Evolutionary conservation across 2,329 filamentous ascomycete genomes (phyloP).

Genomic region (Fusarium verrucosum): DNA sequence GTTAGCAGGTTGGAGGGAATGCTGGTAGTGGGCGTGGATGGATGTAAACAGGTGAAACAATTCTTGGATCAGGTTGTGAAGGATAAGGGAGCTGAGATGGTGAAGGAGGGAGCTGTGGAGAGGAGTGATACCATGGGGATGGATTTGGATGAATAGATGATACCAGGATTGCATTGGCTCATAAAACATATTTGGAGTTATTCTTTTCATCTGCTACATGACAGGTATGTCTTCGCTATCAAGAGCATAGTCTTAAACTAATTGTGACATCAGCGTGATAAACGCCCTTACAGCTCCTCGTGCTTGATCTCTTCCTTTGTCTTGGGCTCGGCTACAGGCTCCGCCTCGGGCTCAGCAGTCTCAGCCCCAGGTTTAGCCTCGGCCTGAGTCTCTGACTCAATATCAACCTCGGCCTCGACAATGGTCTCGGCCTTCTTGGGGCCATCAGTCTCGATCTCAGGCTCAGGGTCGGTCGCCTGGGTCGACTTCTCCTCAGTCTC

Average conservation of each 20-base stretch:
- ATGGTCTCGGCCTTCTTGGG: conserved; percentile 39
- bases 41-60: conserved; percentile 84
- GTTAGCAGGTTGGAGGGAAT: conserved; percentile 85
- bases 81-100: conserved; percentile 71
- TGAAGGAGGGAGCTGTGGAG: conserved; percentile 64
- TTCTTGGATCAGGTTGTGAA: conserved; percentile 84
- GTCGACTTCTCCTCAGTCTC: conserved; percentile 32
- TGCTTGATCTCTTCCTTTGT: conserved; percentile 50
- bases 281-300: conserved; percentile 59
- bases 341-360: conserved; percentile 35
- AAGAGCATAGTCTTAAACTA: conserved; percentile 34
- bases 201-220: conserved; percentile 32
- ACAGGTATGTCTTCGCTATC: conserved; percentile 35
- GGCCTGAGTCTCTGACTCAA: conserved; percentile 22
- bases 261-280: conserved; percentile 22
- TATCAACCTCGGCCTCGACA: conserved; percentile 36
- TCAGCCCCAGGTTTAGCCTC: conserved; percentile 34
- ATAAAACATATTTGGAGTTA: conserved; percentile 35
- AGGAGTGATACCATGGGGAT: conserved; percentile 60
- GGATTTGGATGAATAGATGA: conserved; percentile 57
- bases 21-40: conserved; percentile 91
- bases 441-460: conserved; percentile 38
- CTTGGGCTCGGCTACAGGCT: conserved; percentile 43
- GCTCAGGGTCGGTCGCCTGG: conserved; percentile 42
- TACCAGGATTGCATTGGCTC: conserved; percentile 24